Evolutionary conservation across 2,329 filamentous ascomycete genomes (phyloP).

Genomic region (Chrysoporthe cubensis): DNA sequence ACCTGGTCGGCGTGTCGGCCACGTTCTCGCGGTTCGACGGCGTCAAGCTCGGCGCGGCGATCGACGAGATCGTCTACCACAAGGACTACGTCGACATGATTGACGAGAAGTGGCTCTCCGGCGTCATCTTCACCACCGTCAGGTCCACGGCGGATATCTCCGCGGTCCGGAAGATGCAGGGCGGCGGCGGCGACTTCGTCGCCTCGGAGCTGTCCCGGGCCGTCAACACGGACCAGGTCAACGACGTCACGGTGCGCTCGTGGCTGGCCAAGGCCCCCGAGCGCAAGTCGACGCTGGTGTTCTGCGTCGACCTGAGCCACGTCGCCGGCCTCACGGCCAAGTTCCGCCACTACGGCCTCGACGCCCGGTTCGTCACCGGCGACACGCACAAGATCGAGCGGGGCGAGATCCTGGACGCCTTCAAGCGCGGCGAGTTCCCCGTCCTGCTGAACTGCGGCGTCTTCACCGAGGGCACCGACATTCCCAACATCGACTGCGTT

Average conservation of each 20-base stretch:
- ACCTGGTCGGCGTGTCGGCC: constrained; percentile 84
- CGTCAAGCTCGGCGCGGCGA: constrained; percentile 76
- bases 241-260: constrained; percentile 81
- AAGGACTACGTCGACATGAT: constrained; percentile 74
- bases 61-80: constrained; percentile 96
- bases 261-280: constrained; percentile 78
- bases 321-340: constrained; percentile 73
- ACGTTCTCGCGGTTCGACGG: constrained; percentile 81
- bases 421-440: constrained; percentile 76
- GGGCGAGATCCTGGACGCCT: constrained; percentile 72
- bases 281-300: constrained; percentile 85
- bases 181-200: constrained; percentile 81
- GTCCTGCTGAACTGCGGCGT: constrained; percentile 94
- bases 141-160: constrained; percentile 80
- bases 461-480: constrained; percentile 96
- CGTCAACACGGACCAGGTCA: constrained; percentile 81
- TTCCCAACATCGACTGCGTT: constrained; percentile 95
- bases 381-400: constrained; percentile 74
- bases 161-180: constrained; percentile 62
- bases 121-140: constrained; percentile 94
- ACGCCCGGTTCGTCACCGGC: constrained; percentile 86
- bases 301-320: constrained; percentile 90
- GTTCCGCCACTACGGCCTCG: constrained; percentile 78
- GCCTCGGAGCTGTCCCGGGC: constrained; percentile 74
- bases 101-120: constrained; percentile 85